Conservation (phyloP, 257 asterid genomes). For the Scutellaria barbata region DNA sequence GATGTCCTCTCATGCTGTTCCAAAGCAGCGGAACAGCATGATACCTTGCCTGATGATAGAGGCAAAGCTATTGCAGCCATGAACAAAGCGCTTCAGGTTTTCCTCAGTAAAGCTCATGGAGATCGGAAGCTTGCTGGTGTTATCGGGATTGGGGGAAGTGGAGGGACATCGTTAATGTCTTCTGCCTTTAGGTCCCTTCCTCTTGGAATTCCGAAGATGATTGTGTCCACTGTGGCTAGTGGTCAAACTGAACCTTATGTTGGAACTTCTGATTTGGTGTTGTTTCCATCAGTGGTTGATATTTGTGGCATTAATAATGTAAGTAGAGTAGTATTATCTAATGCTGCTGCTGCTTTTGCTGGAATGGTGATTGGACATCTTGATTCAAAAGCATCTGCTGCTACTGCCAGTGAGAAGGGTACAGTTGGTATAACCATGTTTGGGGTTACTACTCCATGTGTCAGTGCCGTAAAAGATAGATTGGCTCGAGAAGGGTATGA, state of each 20-base stretch:
- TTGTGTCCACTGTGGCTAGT: slow-evolving; percentile 91
- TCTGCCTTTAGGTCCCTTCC: slow-evolving; percentile 88
- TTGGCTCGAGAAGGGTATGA: slow-evolving; percentile 80
- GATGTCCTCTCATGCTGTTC: slow-evolving; percentile 64
- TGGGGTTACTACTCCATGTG: slow-evolving; percentile 94
- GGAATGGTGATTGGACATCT: slow-evolving; percentile 79
- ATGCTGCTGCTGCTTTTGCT: slow-evolving; percentile 86
- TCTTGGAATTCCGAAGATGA: slow-evolving; percentile 78
- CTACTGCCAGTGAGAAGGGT: slow-evolving; percentile 44
- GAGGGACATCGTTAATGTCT: slow-evolving; percentile 89
- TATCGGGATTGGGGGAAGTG: slow-evolving; percentile 94
- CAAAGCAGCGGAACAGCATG: slow-evolving; percentile 39
- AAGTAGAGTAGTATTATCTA: slow-evolving; percentile 71
- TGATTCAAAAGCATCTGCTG: slow-evolving; percentile 40
- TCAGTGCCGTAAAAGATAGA: slow-evolving; percentile 81
- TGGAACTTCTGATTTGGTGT: slow-evolving; percentile 95
- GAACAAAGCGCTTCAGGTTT: slow-evolving; percentile 62
- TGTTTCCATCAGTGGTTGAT: slow-evolving; percentile 96
- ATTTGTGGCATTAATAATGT: slow-evolving; percentile 90
- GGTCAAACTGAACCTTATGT: slow-evolving; percentile 89
- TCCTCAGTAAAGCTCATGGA: slow-evolving; percentile 53
- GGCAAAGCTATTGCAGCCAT: slow-evolving; percentile 73
- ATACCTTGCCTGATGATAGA: slow-evolving; percentile 65
- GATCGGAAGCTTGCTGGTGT: slow-evolving; percentile 69
- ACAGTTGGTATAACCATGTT: slow-evolving; percentile 97